Evolutionary conservation across 352 stramenopile genomes (phyloP).

Genomic region (Blastocystis hominis): DNA sequence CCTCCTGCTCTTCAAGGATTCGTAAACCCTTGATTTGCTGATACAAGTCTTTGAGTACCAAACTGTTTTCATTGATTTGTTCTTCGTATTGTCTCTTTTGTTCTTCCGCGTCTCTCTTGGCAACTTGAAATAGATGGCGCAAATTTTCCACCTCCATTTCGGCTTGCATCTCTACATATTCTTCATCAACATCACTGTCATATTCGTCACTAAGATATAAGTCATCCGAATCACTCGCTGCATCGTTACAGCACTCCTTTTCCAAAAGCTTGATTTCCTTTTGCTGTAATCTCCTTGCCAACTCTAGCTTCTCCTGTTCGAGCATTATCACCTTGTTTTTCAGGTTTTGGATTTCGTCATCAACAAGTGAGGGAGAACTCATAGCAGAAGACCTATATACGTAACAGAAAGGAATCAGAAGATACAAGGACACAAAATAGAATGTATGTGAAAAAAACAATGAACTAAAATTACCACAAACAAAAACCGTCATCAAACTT

Average conservation of each 20-base stretch:
- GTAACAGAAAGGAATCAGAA: background rate
- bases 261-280: background rate
- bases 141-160: too few relatives aligned
- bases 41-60: too few relatives aligned
- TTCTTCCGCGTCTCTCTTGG: slow-evolving; percentile 1
- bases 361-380: too few relatives aligned
- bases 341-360: too few relatives aligned
- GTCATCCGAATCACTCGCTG: background rate
- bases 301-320: too few relatives aligned
- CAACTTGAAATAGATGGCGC: too few relatives aligned
- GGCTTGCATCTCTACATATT: background rate
- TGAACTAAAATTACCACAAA: background rate
- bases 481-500: background rate
- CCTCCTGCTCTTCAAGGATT: background rate
- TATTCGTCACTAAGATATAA: background rate
- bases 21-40: too few relatives aligned
- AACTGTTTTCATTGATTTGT: too few relatives aligned
- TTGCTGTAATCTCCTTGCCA: background rate
- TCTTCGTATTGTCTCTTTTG: background rate
- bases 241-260: background rate
- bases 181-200: background rate
- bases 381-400: too few relatives aligned
- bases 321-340: too few relatives aligned
- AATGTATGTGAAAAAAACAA: too few relatives aligned
- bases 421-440: background rate